Evolutionary conservation across 805 yeast species (phyloP), one percentile per base, ranked within the genome.

Genomic region (Gaillardinia entomophila): DNA sequence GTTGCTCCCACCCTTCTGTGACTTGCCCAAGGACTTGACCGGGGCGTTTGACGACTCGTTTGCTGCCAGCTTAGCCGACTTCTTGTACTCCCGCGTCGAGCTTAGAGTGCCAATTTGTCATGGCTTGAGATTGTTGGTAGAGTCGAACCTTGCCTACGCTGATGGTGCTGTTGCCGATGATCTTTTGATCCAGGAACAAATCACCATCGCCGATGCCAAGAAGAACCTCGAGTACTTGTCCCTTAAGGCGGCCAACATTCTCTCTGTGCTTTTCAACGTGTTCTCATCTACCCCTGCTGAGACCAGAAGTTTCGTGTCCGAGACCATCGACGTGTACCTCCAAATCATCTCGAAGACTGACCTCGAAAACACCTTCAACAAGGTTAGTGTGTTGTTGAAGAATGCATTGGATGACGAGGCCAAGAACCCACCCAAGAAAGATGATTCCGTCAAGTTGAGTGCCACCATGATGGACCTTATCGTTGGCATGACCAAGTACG

Each of bases 391-490:
- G 1, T 62, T 88, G 36, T 69, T 92, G 44, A 86, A 82, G 47
- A 71, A 75, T 34, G 82, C 90, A 3, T 66, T 89, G 59, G 85
- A 81, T 32, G 73, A 75, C 33, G 82, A 77, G 46, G 45, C 51
- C 10, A 56, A 68, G 43, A 54, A 47, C 18, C 57, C 49, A 24
- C 48, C 24, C 49, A 62, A 31, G 30, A 54, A 43, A 39, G 40
- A 36, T 19, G 60, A 52, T 8, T 52, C 66, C 13, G 75, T 82
- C 16, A 70, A 75, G 31, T 60, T 80, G 42, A 75, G 87, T 42
- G 77, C 84, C 26, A 87, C 96, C 12, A 79, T 94, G 85, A 73
- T 90, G 82, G 98, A 92, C 54, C 69, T 92, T 36, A 72, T 88
- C 33, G 94, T 88, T 31, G 77, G 84, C 18, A 82, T 94, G 85